Evolutionary conservation across 139 green algal genomes (phyloP).

Genomic region (Chlamydomonas sphaeroides): DNA sequence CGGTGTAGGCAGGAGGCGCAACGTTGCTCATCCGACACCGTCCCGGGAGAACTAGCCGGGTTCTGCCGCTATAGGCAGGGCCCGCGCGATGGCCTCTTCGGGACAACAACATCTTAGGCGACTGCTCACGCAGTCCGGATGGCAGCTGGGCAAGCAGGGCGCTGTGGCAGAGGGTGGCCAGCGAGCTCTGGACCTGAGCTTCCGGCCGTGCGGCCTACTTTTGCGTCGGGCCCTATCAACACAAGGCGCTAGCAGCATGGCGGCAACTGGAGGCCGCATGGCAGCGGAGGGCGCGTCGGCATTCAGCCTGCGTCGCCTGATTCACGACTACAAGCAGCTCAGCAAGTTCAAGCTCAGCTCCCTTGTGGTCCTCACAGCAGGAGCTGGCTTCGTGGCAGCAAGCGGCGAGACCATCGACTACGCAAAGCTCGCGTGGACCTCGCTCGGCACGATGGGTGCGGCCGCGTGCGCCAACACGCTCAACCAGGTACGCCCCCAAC

Average conservation of each 20-base stretch:
- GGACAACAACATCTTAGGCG: not conserved
- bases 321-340: slow-evolving; percentile 87
- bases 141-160: not conserved
- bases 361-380: slow-evolving; percentile 91
- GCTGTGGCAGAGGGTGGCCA: too few species aligned
- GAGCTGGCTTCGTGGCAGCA: slow-evolving; percentile 87
- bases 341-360: slow-evolving; percentile 87
- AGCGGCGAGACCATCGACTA: slow-evolving; percentile 77
- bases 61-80: too few species aligned
- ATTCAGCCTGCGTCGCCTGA: slow-evolving; percentile 32
- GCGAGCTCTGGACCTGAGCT: too few species aligned
- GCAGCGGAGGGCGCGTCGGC: not conserved
- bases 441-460: slow-evolving; percentile 86
- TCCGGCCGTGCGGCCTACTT: not conserved
- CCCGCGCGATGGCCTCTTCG: not conserved
- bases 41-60: too few species aligned
- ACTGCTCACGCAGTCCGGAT: not conserved
- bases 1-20: too few species aligned
- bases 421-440: slow-evolving; percentile 80
- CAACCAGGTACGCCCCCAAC: slow-evolving; percentile 89
- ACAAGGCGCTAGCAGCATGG: not conserved
- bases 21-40: too few species aligned
- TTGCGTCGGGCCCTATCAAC: not conserved
- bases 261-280: not conserved
- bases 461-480: slow-evolving; percentile 94